phyloP scores from a whole-genome alignment of 2,329 filamentous ascomycete genomes.

The Penicillium sp. region DNA sequence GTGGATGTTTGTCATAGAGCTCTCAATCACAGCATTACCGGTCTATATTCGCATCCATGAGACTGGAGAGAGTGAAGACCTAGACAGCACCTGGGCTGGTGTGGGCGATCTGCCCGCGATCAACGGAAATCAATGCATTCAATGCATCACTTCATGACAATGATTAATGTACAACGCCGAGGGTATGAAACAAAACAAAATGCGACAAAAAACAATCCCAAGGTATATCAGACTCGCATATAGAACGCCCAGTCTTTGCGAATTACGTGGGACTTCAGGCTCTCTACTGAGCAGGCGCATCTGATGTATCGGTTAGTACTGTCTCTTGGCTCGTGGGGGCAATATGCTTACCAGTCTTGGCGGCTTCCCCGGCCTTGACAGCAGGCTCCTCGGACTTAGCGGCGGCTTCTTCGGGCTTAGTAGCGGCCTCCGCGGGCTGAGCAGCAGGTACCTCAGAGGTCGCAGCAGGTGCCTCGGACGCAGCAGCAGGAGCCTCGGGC shows the following conservation, averaged over 20 bases:
- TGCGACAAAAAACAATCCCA: background rate
- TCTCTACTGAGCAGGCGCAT: constrained; percentile 4
- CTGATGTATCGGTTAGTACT: background rate
- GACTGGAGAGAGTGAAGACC: background rate
- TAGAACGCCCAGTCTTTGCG: background rate
- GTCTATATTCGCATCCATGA: background rate
- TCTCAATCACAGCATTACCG: background rate
- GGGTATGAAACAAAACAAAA: constrained; percentile 2
- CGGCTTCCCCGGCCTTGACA: background rate
- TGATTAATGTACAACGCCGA: constrained; percentile 4
- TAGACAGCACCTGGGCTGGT: background rate
- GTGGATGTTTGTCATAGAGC: background rate
- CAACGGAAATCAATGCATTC: background rate
- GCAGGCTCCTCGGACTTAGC: background rate
- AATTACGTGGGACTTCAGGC: background rate
- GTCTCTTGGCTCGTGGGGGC: background rate
- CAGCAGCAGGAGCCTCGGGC: background rate
- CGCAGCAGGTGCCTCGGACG: background rate
- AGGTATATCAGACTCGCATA: constrained; percentile 4
- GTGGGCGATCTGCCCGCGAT: background rate
- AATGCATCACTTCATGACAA: background rate
- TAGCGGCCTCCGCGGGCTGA: background rate
- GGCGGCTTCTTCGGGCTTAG: background rate
- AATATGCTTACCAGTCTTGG: constrained; percentile 2
- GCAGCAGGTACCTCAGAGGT: background rate